Base-by-base conservation (phyloP, 2,329 filamentous ascomycete genomes). In the Blastomyces emzantsi region DNA sequence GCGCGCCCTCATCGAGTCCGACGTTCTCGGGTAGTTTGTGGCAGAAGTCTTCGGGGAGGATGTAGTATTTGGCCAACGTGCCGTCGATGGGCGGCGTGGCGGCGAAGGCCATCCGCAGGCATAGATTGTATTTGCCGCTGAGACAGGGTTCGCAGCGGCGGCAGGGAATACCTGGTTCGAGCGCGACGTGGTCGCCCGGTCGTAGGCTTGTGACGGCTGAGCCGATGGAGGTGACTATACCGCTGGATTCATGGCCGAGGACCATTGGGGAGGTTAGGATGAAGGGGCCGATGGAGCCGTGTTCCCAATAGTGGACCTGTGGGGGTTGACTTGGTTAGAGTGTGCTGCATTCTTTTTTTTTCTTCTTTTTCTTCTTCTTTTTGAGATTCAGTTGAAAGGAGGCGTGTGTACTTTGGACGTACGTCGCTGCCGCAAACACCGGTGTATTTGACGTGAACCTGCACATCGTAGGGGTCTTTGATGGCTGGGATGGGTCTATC, bases 1-100 rank as follows among this genome's bases (percentile, higher is more conserved):
- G 79, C 1, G 94, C 93, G 64, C 92, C 94, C 77, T 97, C 91
- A 73, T 94, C 89, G 62, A 95, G 80, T 0, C 84, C 86, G 61
- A 97, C 86, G 68, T 80, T 76, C 22, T 88, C 85, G 1, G 93
- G 92, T 6, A 97, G 84, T 80, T 90, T 91, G 79, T 93, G 96
- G 83, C 92, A 96, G 75, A 96, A 96, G 75, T 97, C 93, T 69
- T 89, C 85, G 1, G 93, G 90, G 7, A 93, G 82, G 17, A 81
- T 73, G 81, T 93, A 97, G 81, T 93, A 95, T 62, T 90, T 90
- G 0, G 92, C 88, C 62, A 97, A 80, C 0, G 93, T 97, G 57
- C 93, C 93, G 75, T 97, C 88, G 74, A 88, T 87, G 2, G 94
- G 93, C n/a, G 93, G 93, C 19, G 93, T 97, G 1, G 93, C 93